Base-by-base conservation (phyloP, 208 protist genomes). In the Trypanosoma conorhini region DNA sequence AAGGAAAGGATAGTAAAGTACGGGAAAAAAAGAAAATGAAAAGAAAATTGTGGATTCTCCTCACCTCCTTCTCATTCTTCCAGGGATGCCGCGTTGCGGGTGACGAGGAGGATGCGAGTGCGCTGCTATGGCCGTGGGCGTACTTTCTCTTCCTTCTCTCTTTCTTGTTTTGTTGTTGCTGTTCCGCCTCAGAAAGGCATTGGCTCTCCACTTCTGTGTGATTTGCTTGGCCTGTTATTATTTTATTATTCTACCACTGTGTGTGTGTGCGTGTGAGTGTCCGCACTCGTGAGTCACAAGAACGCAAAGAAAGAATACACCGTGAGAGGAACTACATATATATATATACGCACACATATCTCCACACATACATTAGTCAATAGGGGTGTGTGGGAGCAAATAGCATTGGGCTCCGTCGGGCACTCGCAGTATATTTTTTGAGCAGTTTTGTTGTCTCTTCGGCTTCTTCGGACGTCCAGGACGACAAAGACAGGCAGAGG, bases 41-140 rank as follows among this genome's bases (percentile, higher is more conserved):
- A 44, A 42, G 28, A 62, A 62, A 62, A 62, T 54, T 15, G 9
- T 22, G 17, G 10, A 31, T 56, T 2, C 21, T 56, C 9, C n/a
- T 26, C n/a, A 9, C 28, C n/a, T 56, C 28, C n/a, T 56, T 56
- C 28, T 56, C n/a, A 24, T 56, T 56, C n/a, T 56, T 56, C 28
- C n/a, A 10, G 9, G 5, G 10, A 12, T 26, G 51, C 24, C 24
- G 10, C 28, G 21, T 56, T 56, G 51, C 28, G 9, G 22, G 51
- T 26, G 21, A 46, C 8, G 15, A 46, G 15, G 28, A 4, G 17
- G 28, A 12, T 57, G 3, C 13, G 38, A 59, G 8, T 59, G 22
- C 5, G 31, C 30, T 30, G n/a, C 38, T n/a, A n/a, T n/a, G n/a
- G n/a, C n/a, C n/a, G n/a, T 35, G 48, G n/a, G 10, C 5, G 48